Conservation (phyloP, 345 rosid genomes). For the Erucastrum elatum region DNA sequence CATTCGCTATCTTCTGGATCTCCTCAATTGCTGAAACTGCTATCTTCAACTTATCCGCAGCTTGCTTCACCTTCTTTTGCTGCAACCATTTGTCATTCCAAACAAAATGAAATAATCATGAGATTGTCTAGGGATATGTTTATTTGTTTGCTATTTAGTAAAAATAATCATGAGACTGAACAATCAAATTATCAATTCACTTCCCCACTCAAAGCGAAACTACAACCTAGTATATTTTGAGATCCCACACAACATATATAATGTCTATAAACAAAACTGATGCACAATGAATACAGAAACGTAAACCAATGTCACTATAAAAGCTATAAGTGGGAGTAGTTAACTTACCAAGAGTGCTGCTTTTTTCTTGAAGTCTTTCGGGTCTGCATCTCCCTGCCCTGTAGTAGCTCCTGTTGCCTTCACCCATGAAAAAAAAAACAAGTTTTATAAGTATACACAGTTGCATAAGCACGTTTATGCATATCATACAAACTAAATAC, state of each 20-base stretch:
- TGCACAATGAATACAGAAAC: neutral
- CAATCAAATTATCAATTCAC: neutral
- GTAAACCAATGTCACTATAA: slow-evolving; percentile 4
- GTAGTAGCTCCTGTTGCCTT: slow-evolving; percentile 11
- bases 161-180: no score
- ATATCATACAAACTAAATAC: neutral
- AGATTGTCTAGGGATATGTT: neutral
- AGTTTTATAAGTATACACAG: slow-evolving; percentile 7
- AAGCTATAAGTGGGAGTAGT: neutral
- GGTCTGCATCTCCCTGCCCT: slow-evolving; percentile 16
- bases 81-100: slow-evolving; percentile 22
- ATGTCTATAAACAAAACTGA: slow-evolving; percentile 13
- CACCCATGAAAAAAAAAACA: neutral
- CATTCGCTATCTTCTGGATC: slow-evolving; percentile 15
- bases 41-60: slow-evolving; percentile 31
- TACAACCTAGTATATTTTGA: slow-evolving; percentile 1
- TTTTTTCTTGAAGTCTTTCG: slow-evolving; percentile 20
- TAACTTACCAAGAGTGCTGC: slow-evolving; percentile 33
- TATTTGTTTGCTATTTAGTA: neutral
- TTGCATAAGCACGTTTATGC: neutral
- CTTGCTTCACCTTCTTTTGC: slow-evolving; percentile 38
- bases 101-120: neutral
- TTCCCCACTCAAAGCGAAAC: neutral
- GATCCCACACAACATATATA: neutral
- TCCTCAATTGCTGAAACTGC: slow-evolving; percentile 30